Conservation (phyloP, 2,329 filamentous ascomycete genomes). For the Fusarium sp. region DNA sequence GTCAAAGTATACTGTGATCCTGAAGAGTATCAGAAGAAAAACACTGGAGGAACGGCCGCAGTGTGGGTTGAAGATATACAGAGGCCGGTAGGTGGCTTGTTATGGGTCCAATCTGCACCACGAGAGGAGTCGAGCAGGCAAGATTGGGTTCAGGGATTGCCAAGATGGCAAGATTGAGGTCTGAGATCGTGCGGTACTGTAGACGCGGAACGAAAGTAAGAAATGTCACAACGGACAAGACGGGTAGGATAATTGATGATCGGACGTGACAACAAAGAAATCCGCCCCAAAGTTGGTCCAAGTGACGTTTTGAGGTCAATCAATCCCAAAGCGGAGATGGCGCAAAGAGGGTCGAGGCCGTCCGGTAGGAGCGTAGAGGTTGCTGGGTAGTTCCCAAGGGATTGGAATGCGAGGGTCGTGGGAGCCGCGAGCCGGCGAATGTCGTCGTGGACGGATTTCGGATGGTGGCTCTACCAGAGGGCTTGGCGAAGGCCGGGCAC, state of each 20-base stretch:
- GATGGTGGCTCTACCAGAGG: constrained; percentile 34
- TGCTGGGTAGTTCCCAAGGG: constrained; percentile 27
- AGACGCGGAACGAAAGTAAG: constrained; percentile 21
- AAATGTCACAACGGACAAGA: constrained; percentile 19
- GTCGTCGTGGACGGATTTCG: constrained; percentile 39
- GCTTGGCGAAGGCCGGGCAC: constrained; percentile 35
- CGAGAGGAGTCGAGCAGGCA: constrained; percentile 6
- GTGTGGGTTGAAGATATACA: constrained; percentile 23
- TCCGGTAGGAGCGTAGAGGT: constrained; percentile 30
- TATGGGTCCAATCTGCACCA: constrained; percentile 25
- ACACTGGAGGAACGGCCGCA: constrained; percentile 12
- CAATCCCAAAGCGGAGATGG: constrained; percentile 42
- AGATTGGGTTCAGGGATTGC: constrained; percentile 24
- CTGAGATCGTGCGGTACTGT: constrained; percentile 9
- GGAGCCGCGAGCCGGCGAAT: constrained; percentile 38
- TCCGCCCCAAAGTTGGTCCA: constrained; percentile 25
- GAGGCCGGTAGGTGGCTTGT: constrained; percentile 39
- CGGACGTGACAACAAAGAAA: constrained; percentile 17
- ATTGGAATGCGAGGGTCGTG: constrained; percentile 46
- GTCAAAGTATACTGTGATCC: constrained; percentile 18
- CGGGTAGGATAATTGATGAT: constrained; percentile 33
- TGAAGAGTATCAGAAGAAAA: constrained; percentile 12
- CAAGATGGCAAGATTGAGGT: constrained; percentile 15
- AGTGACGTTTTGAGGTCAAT: constrained; percentile 33
- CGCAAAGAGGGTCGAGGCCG: constrained; percentile 31